Conservation (phyloP, 2,329 filamentous ascomycete genomes). For the Aureobasidium sp. region DNA sequence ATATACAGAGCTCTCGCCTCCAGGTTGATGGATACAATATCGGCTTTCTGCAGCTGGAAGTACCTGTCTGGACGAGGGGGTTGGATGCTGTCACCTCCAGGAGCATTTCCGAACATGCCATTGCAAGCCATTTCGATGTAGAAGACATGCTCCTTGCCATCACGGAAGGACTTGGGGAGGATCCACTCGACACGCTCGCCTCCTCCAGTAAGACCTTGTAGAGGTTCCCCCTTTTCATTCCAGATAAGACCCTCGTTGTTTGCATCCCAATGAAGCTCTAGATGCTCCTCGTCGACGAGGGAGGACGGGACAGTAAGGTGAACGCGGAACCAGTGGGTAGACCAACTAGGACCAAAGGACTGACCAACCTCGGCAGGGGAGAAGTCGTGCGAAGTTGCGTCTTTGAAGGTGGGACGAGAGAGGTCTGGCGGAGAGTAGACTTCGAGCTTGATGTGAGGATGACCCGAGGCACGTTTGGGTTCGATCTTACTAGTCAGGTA, state of each 20-base stretch:
- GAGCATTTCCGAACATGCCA: slow-evolving; percentile 92
- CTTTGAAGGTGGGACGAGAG: slow-evolving; percentile 74
- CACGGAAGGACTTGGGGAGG: slow-evolving; percentile 68
- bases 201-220: slow-evolving; percentile 85
- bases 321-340: slow-evolving; percentile 94
- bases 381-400: slow-evolving; percentile 64
- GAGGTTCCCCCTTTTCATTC: slow-evolving; percentile 77
- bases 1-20: slow-evolving; percentile 75
- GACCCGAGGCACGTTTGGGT: slow-evolving; percentile 58
- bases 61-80: slow-evolving; percentile 79
- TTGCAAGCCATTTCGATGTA: slow-evolving; percentile 99
- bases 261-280: slow-evolving; percentile 96
- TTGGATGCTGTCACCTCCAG: slow-evolving; percentile 76
- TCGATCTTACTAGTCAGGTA: slow-evolving; percentile 48
- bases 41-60: slow-evolving; percentile 66
- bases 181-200: slow-evolving; percentile 90
- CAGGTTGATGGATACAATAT: slow-evolving; percentile 83
- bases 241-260: slow-evolving; percentile 93
- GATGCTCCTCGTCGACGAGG: slow-evolving; percentile 63
- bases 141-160: slow-evolving; percentile 78
- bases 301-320: slow-evolving; percentile 66
- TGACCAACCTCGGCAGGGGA: slow-evolving; percentile 66
- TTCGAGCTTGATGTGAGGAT: slow-evolving; percentile 71
- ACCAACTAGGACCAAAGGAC: slow-evolving; percentile 88
- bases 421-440: slow-evolving; percentile 78